Percentiles rank a stretch among this genome's conserved stretches.
These are phyloP conservation scores for Papiliotrema flavescens DNA, from an alignment of 1,284 basidiomycete species.

Conservation along the genomic window DNA sequence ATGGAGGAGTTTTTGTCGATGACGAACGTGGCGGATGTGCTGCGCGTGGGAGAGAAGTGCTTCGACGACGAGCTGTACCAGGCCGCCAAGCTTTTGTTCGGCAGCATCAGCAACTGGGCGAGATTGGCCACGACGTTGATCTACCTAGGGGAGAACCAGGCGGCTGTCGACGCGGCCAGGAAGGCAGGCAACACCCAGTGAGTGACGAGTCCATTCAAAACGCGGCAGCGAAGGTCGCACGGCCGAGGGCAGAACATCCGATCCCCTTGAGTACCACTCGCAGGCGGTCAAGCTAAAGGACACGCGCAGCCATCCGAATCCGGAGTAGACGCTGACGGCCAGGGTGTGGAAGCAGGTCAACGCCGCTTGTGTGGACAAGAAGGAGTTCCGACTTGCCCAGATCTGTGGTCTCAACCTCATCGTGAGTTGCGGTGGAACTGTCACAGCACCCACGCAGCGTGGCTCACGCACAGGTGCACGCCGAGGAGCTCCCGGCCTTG, in stretches of 20 bases:
- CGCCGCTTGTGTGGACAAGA: slow-evolving; percentile 94
- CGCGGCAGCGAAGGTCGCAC: too few species aligned
- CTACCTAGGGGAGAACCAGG: slow-evolving; percentile 96
- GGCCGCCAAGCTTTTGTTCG: slow-evolving; percentile 91
- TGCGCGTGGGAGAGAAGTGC: slow-evolving; percentile 97
- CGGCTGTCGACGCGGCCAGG: slow-evolving; percentile 95
- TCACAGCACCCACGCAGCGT: not conserved
- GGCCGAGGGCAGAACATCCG: too few species aligned
- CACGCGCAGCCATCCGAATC: too few species aligned
- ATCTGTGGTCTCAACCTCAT: slow-evolving; percentile 96
- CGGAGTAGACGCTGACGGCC: slow-evolving; percentile 2
- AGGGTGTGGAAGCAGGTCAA: slow-evolving; percentile 99
- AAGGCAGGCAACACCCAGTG: slow-evolving; percentile 98
- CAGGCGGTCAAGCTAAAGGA: too few species aligned
- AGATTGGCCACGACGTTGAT: slow-evolving; percentile 96
- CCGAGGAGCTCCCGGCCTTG: slow-evolving; percentile 80
- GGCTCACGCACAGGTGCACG: slow-evolving; percentile 34
- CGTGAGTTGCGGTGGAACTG: slow-evolving; percentile 53
- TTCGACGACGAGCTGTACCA: slow-evolving; percentile 99
- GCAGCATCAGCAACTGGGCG: slow-evolving; percentile 98
- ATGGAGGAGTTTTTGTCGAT: slow-evolving; percentile 99
- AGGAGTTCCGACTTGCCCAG: slow-evolving; percentile 95
- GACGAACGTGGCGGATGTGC: slow-evolving; percentile 97
- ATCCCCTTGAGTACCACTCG: too few species aligned
- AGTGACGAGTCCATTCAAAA: slow-evolving; percentile 40